Conservation (phyloP, 1,284 basidiomycete genomes). For the Tranzscheliella williamsii region DNA sequence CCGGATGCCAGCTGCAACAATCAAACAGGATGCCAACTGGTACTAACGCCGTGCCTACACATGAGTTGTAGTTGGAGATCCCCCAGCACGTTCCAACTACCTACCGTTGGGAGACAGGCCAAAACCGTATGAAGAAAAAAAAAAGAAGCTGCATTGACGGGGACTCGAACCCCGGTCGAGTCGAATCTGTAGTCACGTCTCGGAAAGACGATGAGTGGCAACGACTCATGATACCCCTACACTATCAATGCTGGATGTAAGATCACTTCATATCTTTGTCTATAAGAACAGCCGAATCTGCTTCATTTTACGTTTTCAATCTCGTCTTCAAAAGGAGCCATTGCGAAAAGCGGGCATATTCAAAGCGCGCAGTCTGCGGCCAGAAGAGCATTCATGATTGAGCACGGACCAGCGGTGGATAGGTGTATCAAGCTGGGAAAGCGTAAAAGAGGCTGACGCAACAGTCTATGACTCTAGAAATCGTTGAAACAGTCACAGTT, state of each 20-base stretch:
- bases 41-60: background rate
- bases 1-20: no score
- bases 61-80: background rate
- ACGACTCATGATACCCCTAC: slow-evolving; percentile 44
- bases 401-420: background rate
- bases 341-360: background rate
- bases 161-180: slow-evolving; percentile 50
- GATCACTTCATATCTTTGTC: no score
- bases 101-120: background rate
- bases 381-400: background rate
- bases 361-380: background rate
- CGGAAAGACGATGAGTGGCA: slow-evolving; percentile 28
- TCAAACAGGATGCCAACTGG: background rate
- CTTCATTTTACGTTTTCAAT: background rate
- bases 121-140: no score
- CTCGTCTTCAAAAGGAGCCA: background rate
- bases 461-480: no score
- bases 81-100: background rate
- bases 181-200: slow-evolving; percentile 23
- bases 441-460: no score
- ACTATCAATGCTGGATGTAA: slow-evolving; percentile 33
- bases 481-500: no score
- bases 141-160: slow-evolving; percentile 41
- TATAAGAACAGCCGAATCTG: no score
- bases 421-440: no score